Evolutionary conservation across 495 filamentous ascomycete genomes (phyloP).

Genomic region (Astrocystis sublimbata): DNA sequence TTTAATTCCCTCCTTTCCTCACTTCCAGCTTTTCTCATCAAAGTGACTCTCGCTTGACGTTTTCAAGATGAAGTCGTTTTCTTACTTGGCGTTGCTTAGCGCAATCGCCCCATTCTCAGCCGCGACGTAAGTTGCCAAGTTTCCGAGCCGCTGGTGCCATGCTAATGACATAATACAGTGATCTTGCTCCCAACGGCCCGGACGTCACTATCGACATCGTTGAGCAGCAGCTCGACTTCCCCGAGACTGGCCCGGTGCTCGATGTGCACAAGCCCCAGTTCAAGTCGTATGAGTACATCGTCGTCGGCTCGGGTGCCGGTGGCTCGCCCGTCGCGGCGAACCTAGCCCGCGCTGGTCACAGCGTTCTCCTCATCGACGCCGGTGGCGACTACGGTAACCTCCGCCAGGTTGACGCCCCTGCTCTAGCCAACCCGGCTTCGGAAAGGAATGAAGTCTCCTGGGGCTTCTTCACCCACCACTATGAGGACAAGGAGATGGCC

Average conservation of each 20-base stretch:
- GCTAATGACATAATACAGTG: neutral
- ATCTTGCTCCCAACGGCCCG: conserved; percentile 6
- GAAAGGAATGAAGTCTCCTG: conserved; percentile 45
- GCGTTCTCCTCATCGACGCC: conserved; percentile 27
- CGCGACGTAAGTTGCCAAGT: conserved; percentile 4
- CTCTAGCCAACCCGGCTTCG: conserved; percentile 38
- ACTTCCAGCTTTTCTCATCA: neutral
- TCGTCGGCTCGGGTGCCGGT: conserved; percentile 65
- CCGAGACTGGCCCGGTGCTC: conserved; percentile 1
- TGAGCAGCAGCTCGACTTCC: neutral
- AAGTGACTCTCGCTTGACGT: neutral
- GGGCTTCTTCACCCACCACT: conserved; percentile 55
- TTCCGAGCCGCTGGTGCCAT: neutral
- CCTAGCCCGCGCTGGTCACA: conserved; percentile 59
- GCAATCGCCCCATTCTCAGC: neutral
- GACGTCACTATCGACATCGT: neutral
- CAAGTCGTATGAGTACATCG: conserved; percentile 59
- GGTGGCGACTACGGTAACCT: conserved; percentile 20
- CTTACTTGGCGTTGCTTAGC: conserved; percentile 16
- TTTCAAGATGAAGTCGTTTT: conserved; percentile 12
- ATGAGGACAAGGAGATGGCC: conserved; percentile 40
- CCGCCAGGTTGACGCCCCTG: conserved; percentile 36
- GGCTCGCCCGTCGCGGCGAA: conserved; percentile 62
- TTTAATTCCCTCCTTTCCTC: neutral
- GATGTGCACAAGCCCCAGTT: neutral